A percentile compares a stretch with the other conserved stretches of the same genome.
phyloP scores from a whole-genome alignment of 2,329 filamentous ascomycete genomes.

The Xylaria sp. region DNA sequence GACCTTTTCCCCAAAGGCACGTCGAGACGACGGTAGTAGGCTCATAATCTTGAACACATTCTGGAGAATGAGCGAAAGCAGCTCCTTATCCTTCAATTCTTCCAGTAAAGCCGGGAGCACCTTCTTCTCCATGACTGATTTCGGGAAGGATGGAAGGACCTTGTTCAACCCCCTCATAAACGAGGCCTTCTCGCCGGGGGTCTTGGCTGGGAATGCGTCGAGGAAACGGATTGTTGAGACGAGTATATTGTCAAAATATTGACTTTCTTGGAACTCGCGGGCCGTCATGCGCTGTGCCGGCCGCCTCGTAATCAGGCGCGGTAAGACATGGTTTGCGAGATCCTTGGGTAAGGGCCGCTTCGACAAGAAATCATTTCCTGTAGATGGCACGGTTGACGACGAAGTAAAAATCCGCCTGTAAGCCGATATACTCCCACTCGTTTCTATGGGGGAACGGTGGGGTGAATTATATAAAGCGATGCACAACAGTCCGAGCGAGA shows the following conservation, averaged over 20 bases:
- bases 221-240: slow-evolving; percentile 97
- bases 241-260: slow-evolving; percentile 96
- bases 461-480: slow-evolving; percentile 95
- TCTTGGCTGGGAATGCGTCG: slow-evolving; percentile 91
- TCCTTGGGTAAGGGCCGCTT: slow-evolving; percentile 83
- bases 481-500: slow-evolving; percentile 88
- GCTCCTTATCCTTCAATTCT: slow-evolving; percentile 90
- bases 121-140: slow-evolving; percentile 94
- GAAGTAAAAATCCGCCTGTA: slow-evolving; percentile 88
- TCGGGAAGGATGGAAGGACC: slow-evolving; percentile 91
- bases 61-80: slow-evolving; percentile 85
- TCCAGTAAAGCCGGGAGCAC: slow-evolving; percentile 88
- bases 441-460: slow-evolving; percentile 85
- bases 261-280: slow-evolving; percentile 91
- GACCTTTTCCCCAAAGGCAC: slow-evolving; percentile 85
- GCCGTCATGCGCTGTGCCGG: slow-evolving; percentile 89
- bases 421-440: slow-evolving; percentile 79
- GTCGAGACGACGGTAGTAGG: slow-evolving; percentile 78
- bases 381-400: slow-evolving; percentile 79
- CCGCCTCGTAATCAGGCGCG: slow-evolving; percentile 84
- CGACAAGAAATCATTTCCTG: slow-evolving; percentile 84
- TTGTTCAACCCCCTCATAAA: slow-evolving; percentile 90
- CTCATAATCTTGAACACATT: slow-evolving; percentile 93
- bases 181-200: slow-evolving; percentile 85
- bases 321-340: slow-evolving; percentile 78